A percentile compares a stretch with the other conserved stretches of the same genome.
phyloP scores from a whole-genome alignment of 2,329 filamentous ascomycete genomes.

The Cordyceps farinosa region DNA sequence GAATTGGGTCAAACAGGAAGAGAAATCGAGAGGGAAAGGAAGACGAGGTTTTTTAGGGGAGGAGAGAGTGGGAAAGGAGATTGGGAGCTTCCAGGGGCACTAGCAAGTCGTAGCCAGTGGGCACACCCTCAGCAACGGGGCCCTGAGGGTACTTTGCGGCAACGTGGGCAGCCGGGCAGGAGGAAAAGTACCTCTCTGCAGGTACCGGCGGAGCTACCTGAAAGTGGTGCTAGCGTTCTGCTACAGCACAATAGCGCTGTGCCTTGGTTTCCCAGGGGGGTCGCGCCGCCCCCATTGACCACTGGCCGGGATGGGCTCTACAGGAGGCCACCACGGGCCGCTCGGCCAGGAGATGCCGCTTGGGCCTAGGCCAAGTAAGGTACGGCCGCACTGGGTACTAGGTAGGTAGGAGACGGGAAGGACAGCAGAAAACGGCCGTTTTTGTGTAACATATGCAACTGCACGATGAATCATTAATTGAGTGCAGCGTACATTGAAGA shows the following conservation, averaged over 20 bases:
- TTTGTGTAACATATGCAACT: no score
- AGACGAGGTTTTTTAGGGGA: slow-evolving; percentile 12
- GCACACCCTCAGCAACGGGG: not conserved
- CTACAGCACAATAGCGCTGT: not conserved
- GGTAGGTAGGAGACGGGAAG: not conserved
- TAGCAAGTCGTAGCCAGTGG: slow-evolving; percentile 1
- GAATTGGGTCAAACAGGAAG: slow-evolving; percentile 10
- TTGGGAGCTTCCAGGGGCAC: slow-evolving; percentile 5
- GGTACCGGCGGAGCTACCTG: no score
- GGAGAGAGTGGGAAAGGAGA: slow-evolving; percentile 4
- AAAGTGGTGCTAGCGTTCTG: no score
- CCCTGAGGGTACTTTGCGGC: not conserved
- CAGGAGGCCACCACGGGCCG: not conserved
- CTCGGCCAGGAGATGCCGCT: not conserved
- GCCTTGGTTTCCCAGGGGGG: not conserved
- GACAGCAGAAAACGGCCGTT: no score
- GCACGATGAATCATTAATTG: no score
- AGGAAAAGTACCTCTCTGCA: no score
- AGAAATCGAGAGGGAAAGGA: slow-evolving; percentile 5
- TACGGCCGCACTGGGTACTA: not conserved
- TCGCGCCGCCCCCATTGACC: not conserved
- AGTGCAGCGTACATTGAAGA: no score
- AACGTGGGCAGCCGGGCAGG: no score
- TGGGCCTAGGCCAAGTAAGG: not conserved
- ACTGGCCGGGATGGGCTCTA: not conserved